Base-by-base conservation (phyloP, 306 rosid genomes). In the Rosa lucieae region DNA sequence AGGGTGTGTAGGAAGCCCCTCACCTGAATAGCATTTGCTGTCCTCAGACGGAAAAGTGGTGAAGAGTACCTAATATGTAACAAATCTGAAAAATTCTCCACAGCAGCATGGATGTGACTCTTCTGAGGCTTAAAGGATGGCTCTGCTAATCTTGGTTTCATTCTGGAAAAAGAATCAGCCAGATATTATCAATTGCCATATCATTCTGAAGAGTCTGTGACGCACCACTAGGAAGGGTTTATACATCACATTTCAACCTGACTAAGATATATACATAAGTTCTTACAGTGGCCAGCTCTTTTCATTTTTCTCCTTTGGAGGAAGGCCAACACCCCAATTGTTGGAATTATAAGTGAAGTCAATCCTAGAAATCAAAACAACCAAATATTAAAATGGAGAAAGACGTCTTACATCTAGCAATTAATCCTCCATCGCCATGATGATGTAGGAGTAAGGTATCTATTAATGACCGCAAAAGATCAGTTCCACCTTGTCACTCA, bases 291-390 rank as follows among this genome's bases (percentile, higher is more conserved):
- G 90, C 99, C 99, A 95, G 83, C 56, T 80, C 75, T 83, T 87
- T 85, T 89, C 96, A 75, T 95, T 95, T 86, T 95, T 95, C 85
- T 85, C 93, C 74, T 74, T 84, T 72, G 97, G 96, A 87, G 97
- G 98, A 88, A 95, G 96, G 66, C 97, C 99, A 69, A 90, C 90
- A 61, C 98, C 98, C 99, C 99, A 92, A 75, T 95, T 95, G 81
- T 92, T 92, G 77, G 85, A 86, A 78, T 78, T 89, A 81, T 90
- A 92, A 9, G 96, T 87, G 79, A 95, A 92, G 89, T 95, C 99
- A 55, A 92, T 89, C 90, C 97, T 92, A 92, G 63, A 83, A 87
- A 70, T 61, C 51, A 21, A 21, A 52, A 59, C 47, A 75, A 79
- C 37, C 67, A 77, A 73, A 81, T 15, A 29, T 67, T 29, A 65